Base-by-base conservation (phyloP, 176 grass and related monocot genomes). In the Eleusine coracana region DNA sequence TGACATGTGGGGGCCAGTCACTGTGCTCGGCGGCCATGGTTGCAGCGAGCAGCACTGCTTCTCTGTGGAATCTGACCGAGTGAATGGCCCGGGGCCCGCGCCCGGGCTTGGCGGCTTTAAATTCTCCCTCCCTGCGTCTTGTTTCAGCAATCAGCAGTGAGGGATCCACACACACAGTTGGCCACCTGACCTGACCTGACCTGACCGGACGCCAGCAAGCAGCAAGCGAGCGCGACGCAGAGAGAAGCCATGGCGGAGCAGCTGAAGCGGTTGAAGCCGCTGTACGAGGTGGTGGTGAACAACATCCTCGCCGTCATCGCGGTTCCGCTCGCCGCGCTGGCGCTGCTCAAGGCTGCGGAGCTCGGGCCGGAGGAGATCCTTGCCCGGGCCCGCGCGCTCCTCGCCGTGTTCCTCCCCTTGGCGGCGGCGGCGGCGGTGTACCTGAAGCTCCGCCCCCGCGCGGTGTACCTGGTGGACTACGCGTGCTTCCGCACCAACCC, bases 401-500 rank as follows among this genome's bases (percentile, higher is more conserved):
- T 87, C 52, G 76, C 54, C 45, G 20, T 7, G 14, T 86, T 94
- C 80, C 31, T 84, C 8, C 74, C 89, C 31, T 34, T 34, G 7
- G 68, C 74, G 0, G 80, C 84, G 0, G 55, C 56, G 0, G 66
- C 64, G 25, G 78, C 42, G 6, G 11, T 88, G 23, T 94, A 86
- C 89, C 74, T 89, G 2, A 88, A 37, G 89, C 87, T 81, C 78
- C 81, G 88, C 0, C 92, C 92, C 10, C 85, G 89, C 44, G 34
- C 92, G 28, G 92, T 94, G 78, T 94, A 88, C 71, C 51, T 94
- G 61, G 83, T 94, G 70, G 92, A 94, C 66, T 94, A 94, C 83
- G 89, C 89, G 29, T 94, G 92, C 83, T 94, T 91, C 85, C 89
- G 89, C 50, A 87, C 86, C 28, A 74, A 41, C 52, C 82, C 81